Conservation (phyloP, 2,329 filamentous ascomycete species). For the Fusarium globosum region DNA sequence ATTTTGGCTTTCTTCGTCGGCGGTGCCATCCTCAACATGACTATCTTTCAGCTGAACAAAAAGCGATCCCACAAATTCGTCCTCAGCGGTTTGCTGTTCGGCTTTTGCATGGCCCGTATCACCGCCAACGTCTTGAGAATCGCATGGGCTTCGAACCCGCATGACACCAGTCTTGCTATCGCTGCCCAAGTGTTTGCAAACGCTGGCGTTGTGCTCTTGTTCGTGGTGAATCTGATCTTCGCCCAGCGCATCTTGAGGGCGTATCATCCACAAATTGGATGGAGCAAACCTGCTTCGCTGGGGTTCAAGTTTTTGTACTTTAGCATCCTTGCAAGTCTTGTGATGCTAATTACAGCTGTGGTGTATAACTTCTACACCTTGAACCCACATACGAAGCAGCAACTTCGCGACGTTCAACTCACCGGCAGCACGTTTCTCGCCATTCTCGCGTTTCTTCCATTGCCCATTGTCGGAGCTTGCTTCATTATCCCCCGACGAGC, state of each 20-base stretch:
- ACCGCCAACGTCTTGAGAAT: conserved; percentile 63
- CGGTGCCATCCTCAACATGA: conserved; percentile 68
- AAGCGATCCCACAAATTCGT: conserved; percentile 67
- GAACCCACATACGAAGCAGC: conserved; percentile 57
- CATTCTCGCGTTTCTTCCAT: conserved; percentile 68
- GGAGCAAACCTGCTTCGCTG: conserved; percentile 65
- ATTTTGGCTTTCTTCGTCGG: conserved; percentile 68
- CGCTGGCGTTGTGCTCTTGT: conserved; percentile 79
- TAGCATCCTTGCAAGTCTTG: conserved; percentile 67
- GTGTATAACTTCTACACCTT: conserved; percentile 77
- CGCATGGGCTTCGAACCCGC: conserved; percentile 60
- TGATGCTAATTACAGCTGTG: conserved; percentile 73
- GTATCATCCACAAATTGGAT: conserved; percentile 76
- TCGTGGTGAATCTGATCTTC: conserved; percentile 82
- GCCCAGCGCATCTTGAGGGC: conserved; percentile 79
- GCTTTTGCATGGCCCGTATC: conserved; percentile 67
- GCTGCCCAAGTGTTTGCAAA: conserved; percentile 77
- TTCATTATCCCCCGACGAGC: conserved; percentile 60
- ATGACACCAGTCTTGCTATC: conserved; percentile 58
- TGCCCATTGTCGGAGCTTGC: conserved; percentile 65
- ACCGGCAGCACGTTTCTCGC: conserved; percentile 72
- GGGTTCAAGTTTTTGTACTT: conserved; percentile 69
- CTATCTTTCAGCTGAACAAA: conserved; percentile 64
- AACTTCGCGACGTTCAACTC: conserved; percentile 74
- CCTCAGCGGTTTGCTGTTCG: conserved; percentile 67